phyloP scores from a whole-genome alignment of 2,329 filamentous ascomycete species.

The Fusarium protoensiforme region DNA sequence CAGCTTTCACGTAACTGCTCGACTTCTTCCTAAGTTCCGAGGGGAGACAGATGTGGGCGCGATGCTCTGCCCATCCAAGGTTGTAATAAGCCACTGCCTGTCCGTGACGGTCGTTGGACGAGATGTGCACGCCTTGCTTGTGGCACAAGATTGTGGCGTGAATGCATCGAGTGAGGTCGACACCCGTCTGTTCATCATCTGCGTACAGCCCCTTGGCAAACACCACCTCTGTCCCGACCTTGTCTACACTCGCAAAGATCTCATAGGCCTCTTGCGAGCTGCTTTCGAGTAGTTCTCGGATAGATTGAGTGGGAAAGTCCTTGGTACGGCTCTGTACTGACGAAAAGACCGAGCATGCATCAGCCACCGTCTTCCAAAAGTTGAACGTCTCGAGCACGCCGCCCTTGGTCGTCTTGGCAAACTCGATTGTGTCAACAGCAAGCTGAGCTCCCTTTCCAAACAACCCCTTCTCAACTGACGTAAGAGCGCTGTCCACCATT shows the following conservation, averaged over 20 bases:
- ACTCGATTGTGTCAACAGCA: conserved; percentile 74
- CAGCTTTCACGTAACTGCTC: conserved; percentile 78
- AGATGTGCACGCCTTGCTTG: conserved; percentile 84
- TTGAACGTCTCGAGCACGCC: conserved; percentile 82
- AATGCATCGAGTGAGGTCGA: conserved; percentile 69
- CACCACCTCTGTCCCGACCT: conserved; percentile 59
- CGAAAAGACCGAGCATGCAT: conserved; percentile 87
- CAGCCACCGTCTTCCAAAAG: conserved; percentile 92
- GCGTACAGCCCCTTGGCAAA: conserved; percentile 57
- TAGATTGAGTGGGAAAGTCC: conserved; percentile 69
- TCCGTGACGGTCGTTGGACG: conserved; percentile 80
- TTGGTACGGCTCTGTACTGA: conserved; percentile 75
- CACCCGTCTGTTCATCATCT: conserved; percentile 59
- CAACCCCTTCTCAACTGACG: conserved; percentile 81
- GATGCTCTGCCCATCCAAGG: conserved; percentile 91
- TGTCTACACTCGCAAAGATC: conserved; percentile 76
- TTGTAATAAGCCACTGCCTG: conserved; percentile 98
- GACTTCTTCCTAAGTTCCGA: conserved; percentile 64
- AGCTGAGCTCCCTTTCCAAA: conserved; percentile 85
- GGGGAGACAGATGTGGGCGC: conserved; percentile 77
- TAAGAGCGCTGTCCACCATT: conserved; percentile 82
- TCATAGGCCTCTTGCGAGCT: conserved; percentile 67
- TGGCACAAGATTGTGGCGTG: conserved; percentile 84
- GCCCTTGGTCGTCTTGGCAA: conserved; percentile 71
- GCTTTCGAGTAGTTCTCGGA: conserved; percentile 69